These are phyloP conservation scores for Amanita jacksonii DNA, from an alignment of 768 basidiomycete species.

Conservation along the genomic window DNA sequence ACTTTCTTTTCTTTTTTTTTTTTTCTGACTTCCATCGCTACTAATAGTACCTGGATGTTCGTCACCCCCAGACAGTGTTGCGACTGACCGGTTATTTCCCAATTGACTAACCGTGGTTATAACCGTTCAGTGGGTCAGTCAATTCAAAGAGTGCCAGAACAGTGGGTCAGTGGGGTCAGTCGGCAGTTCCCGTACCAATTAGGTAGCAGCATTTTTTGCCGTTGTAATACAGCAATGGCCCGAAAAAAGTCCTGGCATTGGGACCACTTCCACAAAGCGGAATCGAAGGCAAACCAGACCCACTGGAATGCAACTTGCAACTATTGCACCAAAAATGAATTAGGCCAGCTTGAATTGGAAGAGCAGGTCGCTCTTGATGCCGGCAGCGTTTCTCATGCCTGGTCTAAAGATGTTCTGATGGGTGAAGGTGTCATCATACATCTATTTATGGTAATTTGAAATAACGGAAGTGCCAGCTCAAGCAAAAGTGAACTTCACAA, in stretches of 20 bases:
- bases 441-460: background rate
- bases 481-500: background rate
- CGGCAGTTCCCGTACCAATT: slow-evolving; percentile 2
- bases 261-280: slow-evolving; percentile 8
- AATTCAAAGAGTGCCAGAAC: background rate
- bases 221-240: background rate
- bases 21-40: too few relatives aligned
- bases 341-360: slow-evolving; percentile 4
- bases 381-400: slow-evolving; percentile 2
- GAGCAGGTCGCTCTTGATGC: background rate
- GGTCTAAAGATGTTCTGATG: slow-evolving; percentile 7
- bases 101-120: slow-evolving; percentile 3
- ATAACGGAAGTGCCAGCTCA: background rate
- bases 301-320: slow-evolving; percentile 8
- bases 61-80: too few relatives aligned
- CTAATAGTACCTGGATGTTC: too few relatives aligned
- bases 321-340: slow-evolving; percentile 6
- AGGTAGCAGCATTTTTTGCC: background rate
- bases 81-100: background rate
- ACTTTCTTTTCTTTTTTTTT: too few relatives aligned
- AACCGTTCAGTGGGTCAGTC: slow-evolving; percentile 2
- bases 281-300: slow-evolving; percentile 9
- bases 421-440: slow-evolving; percentile 1
- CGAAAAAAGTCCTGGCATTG: slow-evolving; percentile 1
- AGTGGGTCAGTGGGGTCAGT: background rate